Conservation (phyloP, 2,329 filamentous ascomycete species). For the Aspergillus novoparasiticus region DNA sequence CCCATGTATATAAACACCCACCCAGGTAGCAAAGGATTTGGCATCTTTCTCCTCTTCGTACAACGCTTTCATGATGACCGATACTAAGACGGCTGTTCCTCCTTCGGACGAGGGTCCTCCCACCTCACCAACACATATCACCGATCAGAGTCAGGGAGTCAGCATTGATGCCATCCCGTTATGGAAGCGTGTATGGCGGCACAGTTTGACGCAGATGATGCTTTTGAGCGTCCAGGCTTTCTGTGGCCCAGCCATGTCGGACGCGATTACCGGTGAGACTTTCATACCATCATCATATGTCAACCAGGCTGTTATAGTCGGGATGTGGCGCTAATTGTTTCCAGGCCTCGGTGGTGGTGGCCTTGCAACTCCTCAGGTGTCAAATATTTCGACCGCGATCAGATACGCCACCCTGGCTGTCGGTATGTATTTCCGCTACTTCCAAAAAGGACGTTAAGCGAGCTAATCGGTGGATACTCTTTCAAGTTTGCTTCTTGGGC, state of each 20-base stretch:
- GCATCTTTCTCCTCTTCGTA: background rate
- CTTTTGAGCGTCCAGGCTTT: conserved; percentile 52
- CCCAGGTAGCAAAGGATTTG: background rate
- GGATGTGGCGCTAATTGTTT: background rate
- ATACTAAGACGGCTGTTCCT: background rate
- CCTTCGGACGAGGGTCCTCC: background rate
- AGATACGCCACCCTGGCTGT: conserved; percentile 33
- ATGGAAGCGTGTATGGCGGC: conserved; percentile 51
- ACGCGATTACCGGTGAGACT: conserved; percentile 42
- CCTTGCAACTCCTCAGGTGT: conserved; percentile 48
- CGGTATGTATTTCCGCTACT: conserved; percentile 20
- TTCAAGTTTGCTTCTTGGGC: conserved; percentile 44
- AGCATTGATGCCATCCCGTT: conserved; percentile 29
- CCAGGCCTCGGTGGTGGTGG: conserved; percentile 48
- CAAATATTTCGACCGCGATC: conserved; percentile 43
- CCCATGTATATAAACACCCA: background rate
- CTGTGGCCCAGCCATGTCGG: conserved; percentile 45
- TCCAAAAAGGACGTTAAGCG: background rate
- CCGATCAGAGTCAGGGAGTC: conserved; percentile 27
- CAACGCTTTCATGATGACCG: background rate
- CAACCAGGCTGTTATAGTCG: background rate
- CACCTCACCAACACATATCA: background rate
- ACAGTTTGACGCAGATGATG: conserved; percentile 55
- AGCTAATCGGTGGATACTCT: background rate
- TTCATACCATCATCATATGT: background rate